Evolutionary conservation across 2,329 filamentous ascomycete species (phyloP), one percentile per base, ranked within the genome.

Genomic region (Diaporthe helianthi): DNA sequence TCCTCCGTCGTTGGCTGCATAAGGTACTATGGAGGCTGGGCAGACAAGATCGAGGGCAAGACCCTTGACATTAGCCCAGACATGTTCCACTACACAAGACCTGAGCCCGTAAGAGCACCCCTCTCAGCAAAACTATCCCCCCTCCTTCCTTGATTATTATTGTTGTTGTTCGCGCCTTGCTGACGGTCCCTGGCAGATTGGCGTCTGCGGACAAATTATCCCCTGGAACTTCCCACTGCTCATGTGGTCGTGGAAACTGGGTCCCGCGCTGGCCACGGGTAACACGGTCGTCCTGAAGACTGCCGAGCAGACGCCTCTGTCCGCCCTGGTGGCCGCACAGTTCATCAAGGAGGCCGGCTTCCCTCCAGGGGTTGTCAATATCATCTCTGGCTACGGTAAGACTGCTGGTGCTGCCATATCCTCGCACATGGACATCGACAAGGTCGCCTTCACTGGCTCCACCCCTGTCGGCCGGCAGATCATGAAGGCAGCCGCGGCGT

Each of bases 11-110:
- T 88, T 73, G 90, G 86, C 77, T 91, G 87, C 82, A 81, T 98
- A 76, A 89, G 94, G 81, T 98, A 95, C 84, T 96, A 94, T 76
- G 93, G 87, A 77, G 94, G 94, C 72, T 97, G 92, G 90, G 92
- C 93, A 76, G 94, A 97, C 86, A 97, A 97, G 89, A 90, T 96
- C 74, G 86, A 90, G 81, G 93, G 94, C 81, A 93, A 94, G 85
- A 93, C 93, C 68, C 90, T 96, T 73, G 92, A 97, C 76, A 92
- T 93, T 74, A 84, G 87, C 76, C 87, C 88, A 69, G 90, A 92
- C 73, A 93, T 90, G 80, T 93, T 97, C 83, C 91, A 93, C 84
- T 97, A 96, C 84, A 94, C 92, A 73, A 85, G 87, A 76, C 88
- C 89, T 74, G 93, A 97, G 86, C 92, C 93, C 12, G 84, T 87